phyloP scores from a whole-genome alignment of 2,329 filamentous ascomycete species.

The Camptophora hylomeconis region DNA sequence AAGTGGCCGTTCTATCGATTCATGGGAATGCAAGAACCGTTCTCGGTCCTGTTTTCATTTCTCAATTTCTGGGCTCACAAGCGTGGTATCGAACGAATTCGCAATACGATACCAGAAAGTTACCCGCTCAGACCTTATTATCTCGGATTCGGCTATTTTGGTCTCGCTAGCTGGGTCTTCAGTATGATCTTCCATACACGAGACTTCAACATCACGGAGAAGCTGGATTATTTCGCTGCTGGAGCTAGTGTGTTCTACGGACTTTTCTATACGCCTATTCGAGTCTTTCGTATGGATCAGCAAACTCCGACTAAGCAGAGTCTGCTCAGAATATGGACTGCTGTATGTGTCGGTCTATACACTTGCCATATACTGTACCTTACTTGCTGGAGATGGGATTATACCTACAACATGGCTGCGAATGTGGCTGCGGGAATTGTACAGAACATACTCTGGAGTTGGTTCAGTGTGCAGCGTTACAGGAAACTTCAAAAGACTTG shows the following conservation, averaged over 20 bases:
- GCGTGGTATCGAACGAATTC: conserved; percentile 59
- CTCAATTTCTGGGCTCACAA: conserved; percentile 83
- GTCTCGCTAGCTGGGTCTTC: conserved; percentile 72
- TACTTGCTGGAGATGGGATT: conserved; percentile 79
- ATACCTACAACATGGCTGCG: conserved; percentile 94
- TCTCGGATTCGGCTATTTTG: conserved; percentile 63
- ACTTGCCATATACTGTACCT: conserved; percentile 68
- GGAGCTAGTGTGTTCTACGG: conserved; percentile 85
- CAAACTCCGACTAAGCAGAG: conserved; percentile 34
- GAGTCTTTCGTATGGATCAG: conserved; percentile 71
- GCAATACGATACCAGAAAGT: conserved; percentile 52
- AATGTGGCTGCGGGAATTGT: conserved; percentile 73
- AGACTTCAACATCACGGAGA: conserved; percentile 76
- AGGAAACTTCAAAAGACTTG: conserved; percentile 57
- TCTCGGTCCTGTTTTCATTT: conserved; percentile 83
- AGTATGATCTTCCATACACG: conserved; percentile 87
- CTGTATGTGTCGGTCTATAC: conserved; percentile 59
- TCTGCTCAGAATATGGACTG: conserved; percentile 61
- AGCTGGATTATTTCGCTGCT: conserved; percentile 91
- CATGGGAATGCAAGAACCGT: conserved; percentile 87
- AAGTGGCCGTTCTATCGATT: conserved; percentile 96
- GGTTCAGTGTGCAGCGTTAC: conserved; percentile 67
- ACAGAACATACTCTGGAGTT: conserved; percentile 74
- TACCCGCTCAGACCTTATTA: conserved; percentile 77
- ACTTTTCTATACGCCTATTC: conserved; percentile 69